Evolutionary conservation across 176 grass and related monocot genomes (phyloP), one percentile per base, ranked within the genome.

Genomic region (Bonia amplexicaulis): DNA sequence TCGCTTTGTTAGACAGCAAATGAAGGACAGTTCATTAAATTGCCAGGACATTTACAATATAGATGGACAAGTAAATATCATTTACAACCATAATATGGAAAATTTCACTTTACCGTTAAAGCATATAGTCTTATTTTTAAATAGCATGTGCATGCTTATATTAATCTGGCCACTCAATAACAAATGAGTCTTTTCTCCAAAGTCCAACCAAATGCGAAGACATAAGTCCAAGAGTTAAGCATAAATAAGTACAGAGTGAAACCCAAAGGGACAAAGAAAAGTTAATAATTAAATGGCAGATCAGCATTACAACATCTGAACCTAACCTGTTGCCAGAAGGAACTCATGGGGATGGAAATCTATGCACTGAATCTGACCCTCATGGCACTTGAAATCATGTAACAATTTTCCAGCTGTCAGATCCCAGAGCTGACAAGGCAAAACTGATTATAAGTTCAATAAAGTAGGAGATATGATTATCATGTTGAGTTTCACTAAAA

Each of bases 261-360:
- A 53, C 33, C 6, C 70, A 83, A 90, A 69, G 62, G 65, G 62
- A 8, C 75, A 90, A 80, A 80, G 17, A 41, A 52, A 84, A 63
- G 42, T 44, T 83, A 31, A 74, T 40, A 83, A 54, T 48, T 74
- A 71, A 81, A 69, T 77, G 41, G 37, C 9, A 87, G 33, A 44
- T 67, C 57, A 17, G 39, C 17, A 75, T 55, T 62, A 49, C 44
- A 88, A 55, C 69, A 61, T 80, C 53, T 84, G 16, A 86, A 83
- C 69, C 83, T 71, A 88, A 98, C 93, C 95, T 98, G 95, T 93
- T 93, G 95, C 95, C 80, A 98, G 75, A 49, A 95, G 93, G 69
- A 95, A 98, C 80, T 98, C 93, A 57, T 98, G 89, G 77, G 95
- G 95, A 90, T 95, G 93, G 76, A 98, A 98, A 92, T 98, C 95